Evolutionary conservation across 2,329 filamentous ascomycete genomes (phyloP).

Genomic region (Fusarium aywerte): DNA sequence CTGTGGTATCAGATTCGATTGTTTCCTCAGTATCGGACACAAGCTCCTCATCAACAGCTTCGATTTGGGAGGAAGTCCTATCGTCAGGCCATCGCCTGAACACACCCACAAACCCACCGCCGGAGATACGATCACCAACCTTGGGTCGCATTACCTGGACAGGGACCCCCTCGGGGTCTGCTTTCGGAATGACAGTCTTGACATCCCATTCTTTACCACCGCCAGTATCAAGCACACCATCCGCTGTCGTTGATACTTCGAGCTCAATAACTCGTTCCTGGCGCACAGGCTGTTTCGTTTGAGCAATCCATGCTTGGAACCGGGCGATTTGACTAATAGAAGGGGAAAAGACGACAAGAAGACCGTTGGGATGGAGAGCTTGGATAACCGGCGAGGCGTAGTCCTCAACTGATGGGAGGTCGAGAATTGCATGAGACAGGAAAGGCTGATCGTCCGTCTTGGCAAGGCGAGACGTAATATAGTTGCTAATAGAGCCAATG

Average conservation of each 20-base stretch:
- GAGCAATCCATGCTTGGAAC: conserved; percentile 61
- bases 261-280: conserved; percentile 71
- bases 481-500: conserved; percentile 71
- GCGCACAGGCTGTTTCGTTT: conserved; percentile 63
- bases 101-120: conserved; percentile 56
- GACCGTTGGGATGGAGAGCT: conserved; percentile 72
- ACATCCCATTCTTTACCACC: conserved; percentile 73
- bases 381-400: conserved; percentile 58
- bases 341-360: conserved; percentile 77
- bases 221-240: conserved; percentile 58
- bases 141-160: conserved; percentile 57
- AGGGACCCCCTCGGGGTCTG: conserved; percentile 33
- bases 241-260: conserved; percentile 53
- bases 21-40: conserved; percentile 9
- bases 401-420: conserved; percentile 73
- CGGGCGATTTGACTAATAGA: conserved; percentile 81
- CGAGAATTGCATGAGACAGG: conserved; percentile 76
- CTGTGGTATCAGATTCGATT: background rate
- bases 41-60: conserved; percentile 16
- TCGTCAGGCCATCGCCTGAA: conserved; percentile 49
- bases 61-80: conserved; percentile 11
- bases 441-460: conserved; percentile 64
- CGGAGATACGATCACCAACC: conserved; percentile 54
- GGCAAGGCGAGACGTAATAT: conserved; percentile 65
- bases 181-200: conserved; percentile 56